These are phyloP conservation scores for Melianthus villosus DNA, from an alignment of 441 rosid genomes.

Conservation along the genomic window DNA sequence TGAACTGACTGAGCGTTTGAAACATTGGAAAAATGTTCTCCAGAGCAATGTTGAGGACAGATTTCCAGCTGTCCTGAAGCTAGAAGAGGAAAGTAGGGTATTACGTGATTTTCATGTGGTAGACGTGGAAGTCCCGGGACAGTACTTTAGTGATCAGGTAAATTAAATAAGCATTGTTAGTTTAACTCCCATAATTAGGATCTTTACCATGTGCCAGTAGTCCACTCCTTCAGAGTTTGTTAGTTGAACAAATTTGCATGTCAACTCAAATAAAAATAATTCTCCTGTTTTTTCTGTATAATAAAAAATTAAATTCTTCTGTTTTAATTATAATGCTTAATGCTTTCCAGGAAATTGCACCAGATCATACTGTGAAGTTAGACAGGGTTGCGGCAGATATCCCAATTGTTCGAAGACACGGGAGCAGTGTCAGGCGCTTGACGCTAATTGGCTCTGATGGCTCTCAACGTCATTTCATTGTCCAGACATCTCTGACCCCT, in stretches of 20 bases:
- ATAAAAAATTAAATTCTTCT: too few relatives aligned
- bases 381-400: slow-evolving; percentile 93
- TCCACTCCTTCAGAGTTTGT: too few relatives aligned
- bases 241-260: too few relatives aligned
- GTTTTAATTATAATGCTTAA: background rate
- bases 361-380: slow-evolving; percentile 86
- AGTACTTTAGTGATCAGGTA: slow-evolving; percentile 94
- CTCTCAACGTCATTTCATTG: slow-evolving; percentile 84
- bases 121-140: slow-evolving; percentile 98
- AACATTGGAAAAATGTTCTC: slow-evolving; percentile 88
- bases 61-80: slow-evolving; percentile 76
- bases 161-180: slow-evolving; percentile 1
- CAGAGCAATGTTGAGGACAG: slow-evolving; percentile 96
- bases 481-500: slow-evolving; percentile 95
- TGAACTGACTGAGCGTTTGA: slow-evolving; percentile 64
- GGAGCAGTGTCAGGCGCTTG: slow-evolving; percentile 93
- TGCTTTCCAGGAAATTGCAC: slow-evolving; percentile 62
- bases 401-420: slow-evolving; percentile 98
- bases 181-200: too few relatives aligned
- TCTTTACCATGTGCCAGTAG: too few relatives aligned
- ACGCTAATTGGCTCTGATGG: slow-evolving; percentile 96
- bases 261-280: too few relatives aligned
- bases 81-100: slow-evolving; percentile 91
- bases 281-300: too few relatives aligned
- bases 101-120: slow-evolving; percentile 86